Conservation (phyloP, 257 asterid species). For the Rhazya stricta region DNA sequence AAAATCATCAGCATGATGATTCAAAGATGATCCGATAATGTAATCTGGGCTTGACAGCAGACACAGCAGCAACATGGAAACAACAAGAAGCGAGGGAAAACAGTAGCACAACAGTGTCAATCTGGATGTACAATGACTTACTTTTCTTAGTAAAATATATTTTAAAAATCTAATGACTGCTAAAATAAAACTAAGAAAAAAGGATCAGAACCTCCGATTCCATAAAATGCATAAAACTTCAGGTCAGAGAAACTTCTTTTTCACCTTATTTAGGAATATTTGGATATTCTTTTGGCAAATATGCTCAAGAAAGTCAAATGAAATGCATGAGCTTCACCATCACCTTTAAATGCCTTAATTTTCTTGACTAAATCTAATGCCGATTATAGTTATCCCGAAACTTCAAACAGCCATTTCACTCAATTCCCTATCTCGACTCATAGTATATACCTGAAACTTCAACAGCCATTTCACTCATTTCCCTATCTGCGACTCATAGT, state of each 20-base stretch:
- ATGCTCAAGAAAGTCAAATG: not conserved
- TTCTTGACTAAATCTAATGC: not conserved
- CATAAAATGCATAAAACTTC: not conserved
- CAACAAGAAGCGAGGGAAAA: no score
- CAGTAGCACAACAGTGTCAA: not conserved
- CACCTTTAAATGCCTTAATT: not conserved
- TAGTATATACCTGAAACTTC: no score
- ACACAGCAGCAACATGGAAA: not conserved
- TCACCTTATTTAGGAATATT: not conserved
- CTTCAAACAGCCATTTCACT: not conserved
- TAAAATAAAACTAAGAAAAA: not conserved
- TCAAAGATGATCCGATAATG: not conserved
- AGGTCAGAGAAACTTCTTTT: not conserved
- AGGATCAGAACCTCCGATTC: not conserved
- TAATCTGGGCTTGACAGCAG: no score
- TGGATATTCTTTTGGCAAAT: not conserved
- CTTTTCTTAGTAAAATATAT: not conserved
- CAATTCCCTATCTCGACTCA: not conserved
- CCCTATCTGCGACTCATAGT: no score
- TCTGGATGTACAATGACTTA: not conserved
- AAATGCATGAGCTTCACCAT: no score
- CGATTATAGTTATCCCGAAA: not conserved
- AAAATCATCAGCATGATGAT: not conserved
- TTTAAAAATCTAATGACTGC: no score
- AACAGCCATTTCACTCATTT: no score